Base-by-base conservation (phyloP, 805 yeast genomes). In the Osmozyma mogii region DNA sequence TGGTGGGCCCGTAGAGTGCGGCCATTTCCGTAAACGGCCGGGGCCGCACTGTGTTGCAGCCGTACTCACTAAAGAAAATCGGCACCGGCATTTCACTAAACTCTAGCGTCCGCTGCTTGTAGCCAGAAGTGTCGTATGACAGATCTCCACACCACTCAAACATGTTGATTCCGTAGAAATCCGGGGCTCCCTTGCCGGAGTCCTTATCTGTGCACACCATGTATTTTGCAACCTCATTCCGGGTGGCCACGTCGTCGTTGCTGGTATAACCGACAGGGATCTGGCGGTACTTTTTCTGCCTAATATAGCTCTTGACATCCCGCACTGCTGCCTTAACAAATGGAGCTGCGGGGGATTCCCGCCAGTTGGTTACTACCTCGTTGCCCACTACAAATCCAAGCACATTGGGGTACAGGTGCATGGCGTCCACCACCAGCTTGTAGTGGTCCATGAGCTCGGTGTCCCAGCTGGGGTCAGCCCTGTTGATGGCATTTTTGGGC, bases 91-190 rank as follows among this genome's bases (percentile, higher is more conserved):
- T 50, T 20, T 49, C 41, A 13, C 30, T 21, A 31, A 45, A 58
- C 33, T 54, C 58, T 2, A 31, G 11, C 10, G 65, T 58, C 35
- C 61, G 41, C 9, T 58, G 61, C 30, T 54, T 38, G 34, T 56
- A 60, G 1, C 67, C 65, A 3, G 61, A 55, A 5, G 62, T 52
- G 11, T 52, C 43, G 28, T 47, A 59, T 4, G 54, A 42, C 10
- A 64, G 58, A 35, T 54, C 57, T 2, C 65, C 65, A 47, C 67
- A 60, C 67, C 67, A 60, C 38, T 57, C 63, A 35, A 58, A 59
- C 52, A 58, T 57, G 34, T 56, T 59, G 16, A 59, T 34, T 3
- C 56, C 64, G 26, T 57, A 47, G 43, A 60, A 58, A 32, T 59
- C 65, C 9, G 50, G 58, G 8, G 29, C 16, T 12, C 29, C 15